Base-by-base conservation (phyloP, 345 rosid species). In the Brassica napus region DNA sequence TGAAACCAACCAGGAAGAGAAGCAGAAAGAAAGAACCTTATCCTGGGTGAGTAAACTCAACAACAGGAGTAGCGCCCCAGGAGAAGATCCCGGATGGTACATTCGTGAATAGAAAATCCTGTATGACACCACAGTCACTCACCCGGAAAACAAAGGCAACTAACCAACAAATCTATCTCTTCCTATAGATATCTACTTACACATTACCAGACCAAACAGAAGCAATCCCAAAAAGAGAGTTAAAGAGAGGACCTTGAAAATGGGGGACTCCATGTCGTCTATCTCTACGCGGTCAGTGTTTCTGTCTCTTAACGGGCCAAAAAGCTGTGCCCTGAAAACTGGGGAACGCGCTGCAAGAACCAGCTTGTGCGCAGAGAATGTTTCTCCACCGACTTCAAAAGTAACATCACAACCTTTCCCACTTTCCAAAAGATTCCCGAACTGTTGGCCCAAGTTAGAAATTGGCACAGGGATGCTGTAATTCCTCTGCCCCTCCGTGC, bases 261-360 rank as follows among this genome's bases (percentile, higher is more conserved):
- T 86, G 8, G 91, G 85, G 12, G 89, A 80, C 81, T 88, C 87
- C 34, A 91, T 83, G 69, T 91, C 97, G 81, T 91, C 92, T 23
- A 89, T 69, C 55, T 73, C 80, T 32, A 91, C 82, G 67, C 77
- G 71, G 65, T 73, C 72, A 1, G 89, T 88, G 62, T 91, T 87
- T 52, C 58, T 77, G 71, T 83, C 89, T 79, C 82, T 90, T 75
- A 89, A 79, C 6, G 91, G 97, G 65, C 97, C 97, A 86, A 84
- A 89, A 71, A 91, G 88, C 80, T 91, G 97, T 37, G 97, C 97
- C 80, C 87, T 85, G 85, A 91, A 89, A 58, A 91, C 97, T 3
- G 97, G 92, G 60, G 97, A 91, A 6, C 97, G 89, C 0, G 91
- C 83, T 21, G 97, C 94, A 47, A 91, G 91, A 55, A 91, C 85